These are phyloP conservation scores for Termitomyces titanicus DNA, from an alignment of 768 basidiomycete genomes.

Conservation along the genomic window DNA sequence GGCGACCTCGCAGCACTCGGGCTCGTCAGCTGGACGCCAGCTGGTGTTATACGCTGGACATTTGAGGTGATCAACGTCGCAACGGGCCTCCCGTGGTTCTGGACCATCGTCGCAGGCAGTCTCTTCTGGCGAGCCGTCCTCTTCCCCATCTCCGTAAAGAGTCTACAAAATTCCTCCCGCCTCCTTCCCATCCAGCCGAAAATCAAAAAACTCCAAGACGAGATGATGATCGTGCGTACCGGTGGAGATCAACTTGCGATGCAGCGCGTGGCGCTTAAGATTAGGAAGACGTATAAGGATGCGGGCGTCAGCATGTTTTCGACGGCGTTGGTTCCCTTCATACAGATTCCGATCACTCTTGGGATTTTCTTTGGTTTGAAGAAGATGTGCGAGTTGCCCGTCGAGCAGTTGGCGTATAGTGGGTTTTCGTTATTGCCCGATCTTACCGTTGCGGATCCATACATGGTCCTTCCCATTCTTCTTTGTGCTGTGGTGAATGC, in stretches of 20 bases:
- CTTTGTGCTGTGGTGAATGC: constrained; percentile 58
- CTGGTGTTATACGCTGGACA: constrained; percentile 57
- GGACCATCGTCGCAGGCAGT: constrained; percentile 69
- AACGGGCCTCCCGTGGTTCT: constrained; percentile 78
- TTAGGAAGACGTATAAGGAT: constrained; percentile 55
- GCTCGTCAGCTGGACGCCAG: constrained; percentile 58
- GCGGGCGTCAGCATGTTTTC: constrained; percentile 61
- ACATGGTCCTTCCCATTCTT: constrained; percentile 63
- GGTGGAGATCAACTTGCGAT: constrained; percentile 43
- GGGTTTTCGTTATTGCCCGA: constrained; percentile 75
- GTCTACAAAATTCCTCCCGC: constrained; percentile 53
- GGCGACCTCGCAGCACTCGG: constrained; percentile 73
- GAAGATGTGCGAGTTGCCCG: constrained; percentile 63
- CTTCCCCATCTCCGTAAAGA: constrained; percentile 57
- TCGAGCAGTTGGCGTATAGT: constrained; percentile 73
- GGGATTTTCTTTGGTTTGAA: constrained; percentile 82
- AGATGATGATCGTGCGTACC: constrained; percentile 32
- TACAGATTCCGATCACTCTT: constrained; percentile 75
- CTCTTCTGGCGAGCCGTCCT: constrained; percentile 57
- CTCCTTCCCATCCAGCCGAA: constrained; percentile 58
- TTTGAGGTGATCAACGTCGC: constrained; percentile 68
- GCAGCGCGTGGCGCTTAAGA: constrained; percentile 47
- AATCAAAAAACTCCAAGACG: constrained; percentile 42
- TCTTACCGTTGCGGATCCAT: constrained; percentile 75
- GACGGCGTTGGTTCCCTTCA: constrained; percentile 46